phyloP scores from a whole-genome alignment of 2,329 filamentous ascomycete species.

The Ceratocystis papillata region DNA sequence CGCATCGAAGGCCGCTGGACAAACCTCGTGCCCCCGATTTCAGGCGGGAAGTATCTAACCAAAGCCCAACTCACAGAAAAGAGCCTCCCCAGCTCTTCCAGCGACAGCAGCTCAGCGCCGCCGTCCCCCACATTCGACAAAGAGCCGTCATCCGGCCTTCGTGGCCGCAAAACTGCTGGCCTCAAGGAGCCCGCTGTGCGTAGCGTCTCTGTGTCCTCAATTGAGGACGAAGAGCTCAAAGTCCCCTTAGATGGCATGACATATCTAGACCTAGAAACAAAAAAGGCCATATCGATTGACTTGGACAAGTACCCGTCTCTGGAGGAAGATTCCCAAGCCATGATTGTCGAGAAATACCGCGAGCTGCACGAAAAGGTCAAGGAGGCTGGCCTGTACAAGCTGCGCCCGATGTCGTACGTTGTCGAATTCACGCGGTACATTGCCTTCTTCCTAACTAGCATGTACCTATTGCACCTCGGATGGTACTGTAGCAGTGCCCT shows the following conservation, averaged over 20 bases:
- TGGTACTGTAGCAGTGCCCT: constrained; percentile 62
- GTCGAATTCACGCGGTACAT: constrained; percentile 64
- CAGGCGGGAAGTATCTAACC: constrained; percentile 62
- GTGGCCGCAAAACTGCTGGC: constrained; percentile 15
- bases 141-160: constrained; percentile 23
- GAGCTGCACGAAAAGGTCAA: constrained; percentile 59
- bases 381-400: constrained; percentile 68
- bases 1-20: constrained; percentile 68
- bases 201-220: constrained; percentile 14
- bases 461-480: constrained; percentile 49
- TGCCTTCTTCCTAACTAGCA: constrained; percentile 48
- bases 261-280: constrained; percentile 62
- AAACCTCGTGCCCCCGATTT: constrained; percentile 85
- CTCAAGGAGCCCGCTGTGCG: constrained; percentile 13
- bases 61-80: constrained; percentile 18
- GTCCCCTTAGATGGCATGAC: constrained; percentile 45
- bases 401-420: constrained; percentile 70
- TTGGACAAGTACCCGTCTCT: constrained; percentile 68
- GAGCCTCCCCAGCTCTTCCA: constrained; percentile 33
- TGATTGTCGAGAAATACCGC: constrained; percentile 74
- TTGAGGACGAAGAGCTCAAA: constrained; percentile 36
- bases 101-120: constrained; percentile 43
- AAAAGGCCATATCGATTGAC: constrained; percentile 63
- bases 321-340: constrained; percentile 60
- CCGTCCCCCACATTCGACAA: constrained; percentile 43